Conservation (phyloP, 495 filamentous ascomycete species). For the Neurospora tetrasperma region DNA sequence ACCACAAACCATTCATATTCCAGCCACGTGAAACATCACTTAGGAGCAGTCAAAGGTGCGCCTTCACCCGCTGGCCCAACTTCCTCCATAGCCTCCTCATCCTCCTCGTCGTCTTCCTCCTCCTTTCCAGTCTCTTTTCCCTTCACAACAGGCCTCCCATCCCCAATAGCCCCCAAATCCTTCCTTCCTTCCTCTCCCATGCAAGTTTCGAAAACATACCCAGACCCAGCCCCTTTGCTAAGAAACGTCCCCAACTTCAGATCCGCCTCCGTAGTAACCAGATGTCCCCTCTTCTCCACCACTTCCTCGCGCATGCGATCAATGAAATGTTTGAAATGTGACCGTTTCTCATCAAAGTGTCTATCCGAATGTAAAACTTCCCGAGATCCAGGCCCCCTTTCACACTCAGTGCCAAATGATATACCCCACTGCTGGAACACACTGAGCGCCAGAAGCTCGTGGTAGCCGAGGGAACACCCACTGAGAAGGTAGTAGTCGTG, state of each 20-base stretch:
- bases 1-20: background rate
- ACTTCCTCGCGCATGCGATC: background rate
- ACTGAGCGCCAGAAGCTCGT: background rate
- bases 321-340: background rate
- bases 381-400: background rate
- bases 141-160: background rate
- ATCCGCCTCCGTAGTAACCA: background rate
- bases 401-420: background rate
- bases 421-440: background rate
- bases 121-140: background rate
- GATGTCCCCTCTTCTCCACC: constrained; percentile 1
- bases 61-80: background rate
- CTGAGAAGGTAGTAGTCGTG: background rate
- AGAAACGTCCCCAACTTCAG: constrained; percentile 4
- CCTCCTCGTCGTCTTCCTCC: background rate
- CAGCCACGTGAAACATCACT: background rate
- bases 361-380: background rate
- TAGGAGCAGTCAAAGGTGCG: background rate
- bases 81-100: background rate
- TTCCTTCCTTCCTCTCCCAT: background rate
- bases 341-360: background rate
- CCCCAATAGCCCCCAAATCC: background rate
- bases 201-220: background rate
- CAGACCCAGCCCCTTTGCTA: background rate
- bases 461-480: background rate